Base-by-base conservation (phyloP, 2,329 filamentous ascomycete genomes). In the Corinectria fuckeliana region DNA sequence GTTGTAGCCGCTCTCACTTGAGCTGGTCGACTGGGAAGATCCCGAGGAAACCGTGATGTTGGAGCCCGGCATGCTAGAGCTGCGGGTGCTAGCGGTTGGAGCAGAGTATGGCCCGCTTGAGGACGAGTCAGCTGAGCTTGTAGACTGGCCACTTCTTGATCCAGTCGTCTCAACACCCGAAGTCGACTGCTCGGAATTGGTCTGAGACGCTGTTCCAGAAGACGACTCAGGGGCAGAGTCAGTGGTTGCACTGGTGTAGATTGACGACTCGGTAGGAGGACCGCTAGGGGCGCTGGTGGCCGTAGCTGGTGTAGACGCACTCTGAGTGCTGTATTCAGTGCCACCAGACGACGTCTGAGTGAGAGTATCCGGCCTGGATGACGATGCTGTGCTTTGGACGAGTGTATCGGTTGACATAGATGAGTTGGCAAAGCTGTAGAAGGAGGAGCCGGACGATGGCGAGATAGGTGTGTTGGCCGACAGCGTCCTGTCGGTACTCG, bases 371-470 rank as follows among this genome's bases (percentile, higher is more conserved):
- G 65, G 55, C 2, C 58, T 28, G 13, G 60, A 58, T 2, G 60
- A 56, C 2, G 67, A 70, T 3, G 56, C 58, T 2, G 54, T 30
- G 1, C 39, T 64, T 3, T 44, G 13, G 7, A 36, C 21, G 3
- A 25, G 44, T 0, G 60, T 69, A 5, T 36, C 66, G 7, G 63
- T 57, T 1, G 60, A 6, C 2, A 66, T 11, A 4, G 63, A 66
- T 1, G 63, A 58, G 26, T 69, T 69, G 1, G 44, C 30, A 25
- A 56, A 51, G 7, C 45, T 49, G 13, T 64, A 69, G 20, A 59
- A 13, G 6, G 61, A 55, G 2, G 67, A 67, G 8, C 64, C 61
- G 3, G 60, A 48, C 2, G 54, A 59, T 0, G 62, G 63, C 0
- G 51, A 30, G 39, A 63, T 63, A 0, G 61, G 23, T 0, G 61